These are phyloP conservation scores for Flaveria ramosissima DNA, from an alignment of 129 eudicot genomes.

Conservation along the genomic window DNA sequence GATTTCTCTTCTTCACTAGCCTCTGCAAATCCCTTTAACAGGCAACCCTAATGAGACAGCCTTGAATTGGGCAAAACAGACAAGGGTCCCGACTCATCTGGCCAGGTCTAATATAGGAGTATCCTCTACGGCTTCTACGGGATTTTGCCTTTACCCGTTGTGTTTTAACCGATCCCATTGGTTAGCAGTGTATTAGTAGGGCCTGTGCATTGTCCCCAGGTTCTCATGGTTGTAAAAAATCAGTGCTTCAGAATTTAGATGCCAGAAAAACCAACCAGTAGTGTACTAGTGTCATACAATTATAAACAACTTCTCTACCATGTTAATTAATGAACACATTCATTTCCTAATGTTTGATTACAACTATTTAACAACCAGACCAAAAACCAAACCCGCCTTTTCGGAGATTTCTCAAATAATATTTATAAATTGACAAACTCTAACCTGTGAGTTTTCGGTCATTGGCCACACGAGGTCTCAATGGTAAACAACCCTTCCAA, in stretches of 20 bases:
- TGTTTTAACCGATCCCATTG: not conserved
- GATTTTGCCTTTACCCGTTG: no score
- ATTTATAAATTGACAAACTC: not conserved
- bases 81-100: no score
- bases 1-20: no score
- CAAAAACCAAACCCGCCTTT: slow-evolving; percentile 31
- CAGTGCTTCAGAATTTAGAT: not conserved
- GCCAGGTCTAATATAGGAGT: no score
- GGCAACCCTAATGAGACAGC: no score
- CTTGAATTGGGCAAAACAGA: no score
- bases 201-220: not conserved
- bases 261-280: slow-evolving; percentile 2
- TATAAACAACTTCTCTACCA: slow-evolving; percentile 14
- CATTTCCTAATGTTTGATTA: slow-evolving; percentile 33
- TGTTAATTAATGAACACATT: slow-evolving; percentile 11
- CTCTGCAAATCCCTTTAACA: no score
- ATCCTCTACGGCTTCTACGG: no score
- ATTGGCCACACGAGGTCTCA: slow-evolving; percentile 38
- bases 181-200: not conserved
- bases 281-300: not conserved
- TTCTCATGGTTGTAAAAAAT: not conserved
- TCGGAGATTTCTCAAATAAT: slow-evolving; percentile 21
- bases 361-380: slow-evolving; percentile 27
- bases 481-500: slow-evolving; percentile 63
- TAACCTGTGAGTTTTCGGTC: slow-evolving; percentile 32